phyloP scores from a whole-genome alignment of 2,329 filamentous ascomycete species.

The Teratosphaeria zuluensis region DNA sequence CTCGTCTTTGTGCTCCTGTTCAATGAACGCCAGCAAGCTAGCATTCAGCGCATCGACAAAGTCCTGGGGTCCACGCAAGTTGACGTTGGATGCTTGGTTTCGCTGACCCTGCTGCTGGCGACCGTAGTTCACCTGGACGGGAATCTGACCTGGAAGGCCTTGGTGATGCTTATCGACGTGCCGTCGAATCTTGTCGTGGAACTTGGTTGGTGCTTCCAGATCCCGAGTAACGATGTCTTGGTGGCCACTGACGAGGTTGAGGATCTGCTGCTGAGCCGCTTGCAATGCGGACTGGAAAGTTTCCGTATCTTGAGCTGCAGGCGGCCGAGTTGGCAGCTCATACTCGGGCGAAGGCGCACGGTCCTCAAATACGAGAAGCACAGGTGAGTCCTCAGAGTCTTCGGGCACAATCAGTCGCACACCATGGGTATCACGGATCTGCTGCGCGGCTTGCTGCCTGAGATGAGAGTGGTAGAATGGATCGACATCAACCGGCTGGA shows the following conservation, averaged over 20 bases:
- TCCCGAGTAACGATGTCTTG: conserved; percentile 45
- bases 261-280: conserved; percentile 48
- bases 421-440: conserved; percentile 58
- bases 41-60: conserved; percentile 61
- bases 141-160: conserved; percentile 39
- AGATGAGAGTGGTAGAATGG: conserved; percentile 72
- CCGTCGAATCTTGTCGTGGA: conserved; percentile 54
- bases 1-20: conserved; percentile 84
- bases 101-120: conserved; percentile 35
- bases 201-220: conserved; percentile 48
- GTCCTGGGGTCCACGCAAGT: conserved; percentile 65
- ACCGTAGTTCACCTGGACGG: conserved; percentile 47
- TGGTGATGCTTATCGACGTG: conserved; percentile 50
- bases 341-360: conserved; percentile 43
- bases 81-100: conserved; percentile 43
- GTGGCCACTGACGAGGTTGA: conserved; percentile 44
- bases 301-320: conserved; percentile 44
- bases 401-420: conserved; percentile 67
- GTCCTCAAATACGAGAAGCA: conserved; percentile 68
- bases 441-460: conserved; percentile 52
- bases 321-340: conserved; percentile 46
- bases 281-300: conserved; percentile 49
- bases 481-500: conserved; percentile 59
- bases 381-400: conserved; percentile 45
- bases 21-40: conserved; percentile 70